A percentile compares a stretch with the other conserved stretches of the same genome.
Conservation (phyloP, 306 rosid genomes). For the Sphenostylis stenocarpa region DNA sequence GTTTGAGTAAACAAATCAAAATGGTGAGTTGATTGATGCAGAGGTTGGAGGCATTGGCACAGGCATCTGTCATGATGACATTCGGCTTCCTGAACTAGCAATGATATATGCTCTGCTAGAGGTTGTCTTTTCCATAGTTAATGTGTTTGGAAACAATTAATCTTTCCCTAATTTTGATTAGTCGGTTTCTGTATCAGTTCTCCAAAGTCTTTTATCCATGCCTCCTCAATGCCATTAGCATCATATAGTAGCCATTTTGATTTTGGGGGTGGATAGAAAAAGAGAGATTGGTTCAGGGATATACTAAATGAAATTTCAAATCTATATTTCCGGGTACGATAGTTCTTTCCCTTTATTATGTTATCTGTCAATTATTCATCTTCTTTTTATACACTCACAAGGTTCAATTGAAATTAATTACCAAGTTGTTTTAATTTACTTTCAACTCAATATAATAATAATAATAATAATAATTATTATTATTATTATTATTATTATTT, state of each 20-base stretch:
- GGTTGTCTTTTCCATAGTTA: conserved; percentile 48
- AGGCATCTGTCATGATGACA: conserved; percentile 96
- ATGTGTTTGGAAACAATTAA: too few relatives aligned
- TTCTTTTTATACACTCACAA: not conserved
- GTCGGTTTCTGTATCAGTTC: conserved; percentile 17
- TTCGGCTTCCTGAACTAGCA: conserved; percentile 92
- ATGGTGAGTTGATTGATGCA: conserved; percentile 44
- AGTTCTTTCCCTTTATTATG: not conserved
- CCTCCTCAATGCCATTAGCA: not conserved
- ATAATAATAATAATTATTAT: too few relatives aligned
- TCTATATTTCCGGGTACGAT: conserved; percentile 5
- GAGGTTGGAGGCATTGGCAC: conserved; percentile 95
- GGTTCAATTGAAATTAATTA: not conserved
- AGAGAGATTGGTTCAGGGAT: not conserved
- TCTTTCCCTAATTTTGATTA: conserved; percentile 1
- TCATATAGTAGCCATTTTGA: conserved; percentile 9
- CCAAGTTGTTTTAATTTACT: too few relatives aligned
- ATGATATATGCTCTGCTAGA: conserved; percentile 99
- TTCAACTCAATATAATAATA: too few relatives aligned
- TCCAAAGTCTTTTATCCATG: not conserved
- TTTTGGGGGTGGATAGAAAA: not conserved
- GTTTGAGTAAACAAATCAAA: conserved; percentile 18
- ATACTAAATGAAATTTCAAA: conserved; percentile 18
- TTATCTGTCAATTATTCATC: not conserved
- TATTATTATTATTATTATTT: conserved; percentile 7